Base-by-base conservation (phyloP, 345 rosid species). In the Diplotaxis tenuifolia region DNA sequence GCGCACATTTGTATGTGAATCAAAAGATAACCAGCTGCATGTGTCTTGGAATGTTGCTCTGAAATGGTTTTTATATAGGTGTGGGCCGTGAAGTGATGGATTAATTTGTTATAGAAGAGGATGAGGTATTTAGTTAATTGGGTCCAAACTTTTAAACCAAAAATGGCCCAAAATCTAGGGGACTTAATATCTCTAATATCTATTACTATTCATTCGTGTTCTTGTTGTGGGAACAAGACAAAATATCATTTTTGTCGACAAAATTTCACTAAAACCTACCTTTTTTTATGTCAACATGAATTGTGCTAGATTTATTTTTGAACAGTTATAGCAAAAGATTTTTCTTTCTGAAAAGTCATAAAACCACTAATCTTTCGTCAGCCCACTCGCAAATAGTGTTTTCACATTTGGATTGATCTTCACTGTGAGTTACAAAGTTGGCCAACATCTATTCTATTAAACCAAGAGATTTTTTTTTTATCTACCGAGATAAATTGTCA, bases 151-250 rank as follows among this genome's bases (percentile, higher is more conserved):
- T 70, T 18, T 28, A 18, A 27, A 4, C n/a, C 58, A 2, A 60
- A 47, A 45, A 60, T 9, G 49, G 67, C 67, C 59, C 67, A 60
- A 54, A 9, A 32, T 70, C 59, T 60, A 42, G 2, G 9, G 45
- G 47, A 57, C 34, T 56, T 7, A 1, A 11, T 9, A 29, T 29
- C 25, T 28, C 25, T 3, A 1, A 11, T 9, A 22, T 22, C 23
- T 18, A 14, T 22, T 22, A 22, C 20, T 6, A 45, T 20, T 9
- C 6, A 20, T 15, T 45, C 11, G 22, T 18, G 54, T 49, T 47
- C 25, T 19, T 5, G 21, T 19, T 5, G 21, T 19, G 10, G 12
- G 14, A 50, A 50, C 23, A 50, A 19, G 19, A 50, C 49, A 7
- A 18, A 49, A 49, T 16, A 49, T 16, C 20, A 49, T 8, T 8